Evolutionary conservation across 1,284 basidiomycete genomes (phyloP).

Genomic region (Papiliotrema nemorosa): DNA sequence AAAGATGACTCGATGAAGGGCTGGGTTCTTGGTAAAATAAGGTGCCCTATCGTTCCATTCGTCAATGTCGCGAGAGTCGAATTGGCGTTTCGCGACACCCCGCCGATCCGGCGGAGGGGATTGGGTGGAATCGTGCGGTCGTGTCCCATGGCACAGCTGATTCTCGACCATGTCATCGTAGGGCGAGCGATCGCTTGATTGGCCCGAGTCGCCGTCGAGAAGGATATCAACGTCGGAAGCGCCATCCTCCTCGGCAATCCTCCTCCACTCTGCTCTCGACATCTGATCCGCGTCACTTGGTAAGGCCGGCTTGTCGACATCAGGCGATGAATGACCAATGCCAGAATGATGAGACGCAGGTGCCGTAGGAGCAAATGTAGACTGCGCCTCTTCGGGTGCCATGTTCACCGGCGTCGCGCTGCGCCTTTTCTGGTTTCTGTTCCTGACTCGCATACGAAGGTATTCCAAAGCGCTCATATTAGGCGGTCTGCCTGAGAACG

Average conservation of each 20-base stretch:
- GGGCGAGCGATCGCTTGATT: neutral
- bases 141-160: neutral
- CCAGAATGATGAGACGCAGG: too few relatives aligned
- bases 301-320: too few relatives aligned
- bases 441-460: too few relatives aligned
- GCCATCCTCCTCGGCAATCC: constrained; percentile 4
- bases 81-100: constrained; percentile 17
- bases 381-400: too few relatives aligned
- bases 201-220: neutral
- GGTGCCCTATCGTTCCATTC: constrained; percentile 19
- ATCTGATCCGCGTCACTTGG: neutral
- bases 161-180: neutral
- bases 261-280: constrained; percentile 5
- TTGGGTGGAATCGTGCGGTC: constrained; percentile 6
- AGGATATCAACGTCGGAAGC: neutral
- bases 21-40: constrained; percentile 16
- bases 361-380: too few relatives aligned
- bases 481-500: too few relatives aligned
- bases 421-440: too few relatives aligned
- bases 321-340: too few relatives aligned
- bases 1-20: constrained; percentile 52
- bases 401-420: too few relatives aligned
- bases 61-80: constrained; percentile 18
- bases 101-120: constrained; percentile 18
- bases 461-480: too few relatives aligned